Percentiles rank a stretch among this genome's conserved stretches.
Evolutionary conservation across 768 basidiomycete species (phyloP).

Genomic region (Boletus rex-veris): DNA sequence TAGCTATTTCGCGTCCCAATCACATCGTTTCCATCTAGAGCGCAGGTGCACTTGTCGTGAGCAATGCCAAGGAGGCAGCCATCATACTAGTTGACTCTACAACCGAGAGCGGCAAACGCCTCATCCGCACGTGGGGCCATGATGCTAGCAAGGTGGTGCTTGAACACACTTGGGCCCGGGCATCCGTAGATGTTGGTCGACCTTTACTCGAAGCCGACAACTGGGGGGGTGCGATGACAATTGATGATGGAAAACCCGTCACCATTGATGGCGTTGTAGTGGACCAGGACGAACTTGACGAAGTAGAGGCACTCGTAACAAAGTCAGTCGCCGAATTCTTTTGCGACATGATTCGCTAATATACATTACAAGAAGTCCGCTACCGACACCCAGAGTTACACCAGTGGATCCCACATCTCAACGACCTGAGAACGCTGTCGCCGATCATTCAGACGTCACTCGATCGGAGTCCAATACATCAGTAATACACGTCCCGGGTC

Average conservation of each 20-base stretch:
- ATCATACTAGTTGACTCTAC: conserved; percentile 59
- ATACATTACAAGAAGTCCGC: conserved; percentile 45
- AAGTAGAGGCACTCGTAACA: conserved; percentile 34
- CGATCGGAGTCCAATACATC: conserved; percentile 1
- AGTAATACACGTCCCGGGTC: neutral
- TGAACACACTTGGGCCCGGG: conserved; percentile 50
- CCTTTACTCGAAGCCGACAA: conserved; percentile 46
- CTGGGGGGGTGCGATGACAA: conserved; percentile 46
- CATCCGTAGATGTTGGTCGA: conserved; percentile 41
- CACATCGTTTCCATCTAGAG: conserved; percentile 37
- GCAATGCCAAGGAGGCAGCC: conserved; percentile 48
- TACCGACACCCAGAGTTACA: conserved; percentile 61
- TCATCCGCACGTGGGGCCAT: conserved; percentile 56
- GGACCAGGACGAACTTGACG: conserved; percentile 37
- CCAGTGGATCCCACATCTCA: conserved; percentile 38
- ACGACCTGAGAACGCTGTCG: neutral
- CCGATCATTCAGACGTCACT: neutral
- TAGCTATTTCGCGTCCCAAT: neutral
- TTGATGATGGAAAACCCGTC: conserved; percentile 34
- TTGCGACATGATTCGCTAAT: conserved; percentile 15
- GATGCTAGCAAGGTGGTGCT: conserved; percentile 50
- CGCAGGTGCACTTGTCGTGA: conserved; percentile 52
- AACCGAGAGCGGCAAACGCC: conserved; percentile 48
- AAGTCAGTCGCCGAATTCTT: conserved; percentile 41
- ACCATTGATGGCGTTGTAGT: conserved; percentile 33